Base-by-base conservation (phyloP, 768 basidiomycete genomes). In the Cyclocybe aegerita region DNA sequence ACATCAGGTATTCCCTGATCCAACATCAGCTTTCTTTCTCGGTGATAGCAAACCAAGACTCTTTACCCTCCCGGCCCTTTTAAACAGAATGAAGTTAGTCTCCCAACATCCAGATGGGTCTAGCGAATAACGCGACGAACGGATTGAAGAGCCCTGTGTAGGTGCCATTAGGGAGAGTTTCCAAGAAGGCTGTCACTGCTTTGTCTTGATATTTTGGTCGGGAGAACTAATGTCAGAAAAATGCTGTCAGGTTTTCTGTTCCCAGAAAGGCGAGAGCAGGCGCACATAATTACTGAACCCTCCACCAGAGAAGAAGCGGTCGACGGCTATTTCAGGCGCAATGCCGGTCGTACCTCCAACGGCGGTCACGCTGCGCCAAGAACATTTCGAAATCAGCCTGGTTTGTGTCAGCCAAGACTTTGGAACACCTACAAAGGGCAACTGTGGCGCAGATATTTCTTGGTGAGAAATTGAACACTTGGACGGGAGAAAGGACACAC, bases 221-320 rank as follows among this genome's bases (percentile, higher is more conserved):
- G 16, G 59, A 0, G 60, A 82, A 85, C 81, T 85, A 29, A 14
- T 10, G 39, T 33, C 30, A 34, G 23, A 15, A 39, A 11, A 16
- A 10, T 23, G 50, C 29, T 53, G 33, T 23, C 23, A 23, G 23
- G 23, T 41, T 16, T 31, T 12, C 41, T n/a, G 9, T 31, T 36
- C 8, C 9, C 7, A 16, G 6, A 17, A 45, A 17, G 42, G 8
- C 15, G 30, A 47, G 9, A 40, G 15, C 6, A 33, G 16, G 56
- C 74, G 54, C 33, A 86, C 85, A 47, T 80, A 79, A 54, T 85
- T 72, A 62, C 85, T 86, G 70, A 89, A 90, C 12, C 88, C 86
- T 12, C 87, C 86, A 6, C 86, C 84, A 31, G 85, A 87, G 68
- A 85, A 85, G 56, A 70, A 72, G 16, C 66, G 55, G n/a, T 46